These are phyloP conservation scores for Penicillium thymicola DNA, from an alignment of 2,329 filamentous ascomycete species.

Conservation along the genomic window DNA sequence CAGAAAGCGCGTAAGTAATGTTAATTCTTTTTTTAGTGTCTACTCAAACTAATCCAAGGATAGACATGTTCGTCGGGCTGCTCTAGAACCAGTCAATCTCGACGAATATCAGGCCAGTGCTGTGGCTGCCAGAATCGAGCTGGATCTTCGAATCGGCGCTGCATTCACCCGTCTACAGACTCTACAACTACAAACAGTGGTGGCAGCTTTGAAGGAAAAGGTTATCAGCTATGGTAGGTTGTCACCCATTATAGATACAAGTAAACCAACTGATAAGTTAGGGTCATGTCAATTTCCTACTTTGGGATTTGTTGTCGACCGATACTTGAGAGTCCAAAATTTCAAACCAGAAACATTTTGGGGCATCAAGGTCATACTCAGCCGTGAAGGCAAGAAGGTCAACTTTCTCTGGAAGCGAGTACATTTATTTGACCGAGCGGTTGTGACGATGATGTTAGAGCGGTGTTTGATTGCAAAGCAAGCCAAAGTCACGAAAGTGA, in stretches of 20 bases:
- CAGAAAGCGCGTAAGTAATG: constrained; percentile 72
- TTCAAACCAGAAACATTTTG: constrained; percentile 93
- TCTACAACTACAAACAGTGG: constrained; percentile 68
- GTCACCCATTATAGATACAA: neutral
- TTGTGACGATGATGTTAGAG: constrained; percentile 79
- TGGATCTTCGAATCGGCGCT: constrained; percentile 88
- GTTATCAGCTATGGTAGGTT: constrained; percentile 75
- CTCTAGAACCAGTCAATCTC: constrained; percentile 69
- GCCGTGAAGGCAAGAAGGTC: constrained; percentile 72
- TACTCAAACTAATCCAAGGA: neutral
- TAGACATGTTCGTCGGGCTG: constrained; percentile 83
- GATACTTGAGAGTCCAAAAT: constrained; percentile 89
- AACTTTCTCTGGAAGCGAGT: constrained; percentile 79
- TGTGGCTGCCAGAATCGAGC: constrained; percentile 82
- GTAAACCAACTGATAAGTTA: constrained; percentile 30
- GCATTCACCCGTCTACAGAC: constrained; percentile 90
- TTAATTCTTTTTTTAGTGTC: neutral
- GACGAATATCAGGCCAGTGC: constrained; percentile 86
- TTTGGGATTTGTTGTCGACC: constrained; percentile 92
- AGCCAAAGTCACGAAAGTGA: constrained; percentile 78
- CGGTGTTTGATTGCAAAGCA: constrained; percentile 71
- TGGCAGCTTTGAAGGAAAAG: constrained; percentile 62
- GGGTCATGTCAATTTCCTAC: constrained; percentile 96
- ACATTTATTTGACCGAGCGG: constrained; percentile 82
- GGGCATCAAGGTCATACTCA: constrained; percentile 81